Evolutionary conservation across 2,329 filamentous ascomycete genomes (phyloP).

Genomic region (Bisporella sp.): DNA sequence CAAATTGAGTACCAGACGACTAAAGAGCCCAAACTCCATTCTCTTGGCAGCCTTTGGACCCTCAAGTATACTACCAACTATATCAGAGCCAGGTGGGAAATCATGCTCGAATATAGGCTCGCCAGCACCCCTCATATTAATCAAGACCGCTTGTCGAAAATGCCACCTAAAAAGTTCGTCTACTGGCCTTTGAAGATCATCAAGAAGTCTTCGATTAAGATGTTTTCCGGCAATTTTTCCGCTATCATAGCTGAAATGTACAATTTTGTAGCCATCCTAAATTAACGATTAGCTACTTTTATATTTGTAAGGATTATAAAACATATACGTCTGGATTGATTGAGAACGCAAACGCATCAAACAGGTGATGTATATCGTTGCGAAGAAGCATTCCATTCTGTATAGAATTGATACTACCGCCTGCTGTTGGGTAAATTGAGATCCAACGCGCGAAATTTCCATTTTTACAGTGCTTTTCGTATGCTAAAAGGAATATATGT

Average conservation of each 20-base stretch:
- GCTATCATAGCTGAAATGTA: constrained; percentile 17
- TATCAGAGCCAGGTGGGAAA: constrained; percentile 19
- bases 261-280: constrained; percentile 10
- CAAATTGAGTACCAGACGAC: constrained; percentile 9
- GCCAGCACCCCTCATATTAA: constrained; percentile 20
- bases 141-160: constrained; percentile 20
- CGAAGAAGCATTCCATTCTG: constrained; percentile 24
- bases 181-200: constrained; percentile 7
- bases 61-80: constrained; percentile 34
- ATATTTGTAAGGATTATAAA: neutral
- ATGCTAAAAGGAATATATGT: constrained; percentile 22
- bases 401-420: constrained; percentile 16
- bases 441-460: constrained; percentile 12
- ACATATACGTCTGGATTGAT: constrained; percentile 9
- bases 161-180: constrained; percentile 21
- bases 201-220: constrained; percentile 13
- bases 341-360: constrained; percentile 17
- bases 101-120: constrained; percentile 21
- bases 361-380: constrained; percentile 14
- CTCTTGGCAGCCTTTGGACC: constrained; percentile 39
- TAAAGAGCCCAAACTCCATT: constrained; percentile 25
- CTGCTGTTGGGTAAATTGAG: constrained; percentile 6
- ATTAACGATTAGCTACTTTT: neutral
- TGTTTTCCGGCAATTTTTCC: constrained; percentile 11
- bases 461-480: constrained; percentile 16